Evolutionary conservation across 2,329 filamentous ascomycete genomes (phyloP).

Genomic region (Cyclaneusma minus): DNA sequence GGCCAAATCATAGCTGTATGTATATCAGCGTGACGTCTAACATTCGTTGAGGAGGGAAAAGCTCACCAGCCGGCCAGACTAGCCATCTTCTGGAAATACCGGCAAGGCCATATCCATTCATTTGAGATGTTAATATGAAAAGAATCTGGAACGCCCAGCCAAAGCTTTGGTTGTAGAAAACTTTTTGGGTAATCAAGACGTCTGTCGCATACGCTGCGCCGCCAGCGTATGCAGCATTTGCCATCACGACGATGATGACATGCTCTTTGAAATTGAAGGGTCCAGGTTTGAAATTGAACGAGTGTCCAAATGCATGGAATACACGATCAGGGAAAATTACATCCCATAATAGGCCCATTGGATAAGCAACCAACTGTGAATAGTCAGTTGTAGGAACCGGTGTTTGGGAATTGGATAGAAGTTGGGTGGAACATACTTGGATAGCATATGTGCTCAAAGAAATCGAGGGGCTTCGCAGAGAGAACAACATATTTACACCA

Average conservation of each 20-base stretch:
- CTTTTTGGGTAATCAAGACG: slow-evolving; percentile 25
- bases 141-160: slow-evolving; percentile 44
- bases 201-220: slow-evolving; percentile 25
- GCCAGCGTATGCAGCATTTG: slow-evolving; percentile 50
- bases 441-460: too few species aligned
- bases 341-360: too few species aligned
- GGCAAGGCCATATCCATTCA: slow-evolving; percentile 48
- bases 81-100: slow-evolving; percentile 43
- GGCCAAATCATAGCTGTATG: slow-evolving; percentile 53
- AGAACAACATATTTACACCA: slow-evolving; percentile 16
- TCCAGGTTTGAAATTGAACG: slow-evolving; percentile 26
- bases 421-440: too few species aligned
- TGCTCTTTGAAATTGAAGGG: slow-evolving; percentile 23
- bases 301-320: background rate
- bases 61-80: slow-evolving; percentile 21
- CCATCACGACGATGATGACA: slow-evolving; percentile 41
- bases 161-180: slow-evolving; percentile 27
- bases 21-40: slow-evolving; percentile 9
- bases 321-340: slow-evolving; percentile 20
- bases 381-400: too few species aligned
- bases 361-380: too few species aligned
- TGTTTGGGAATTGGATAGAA: too few species aligned
- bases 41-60: background rate
- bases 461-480: slow-evolving; percentile 13
- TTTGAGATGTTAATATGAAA: slow-evolving; percentile 42